phyloP scores from a whole-genome alignment of 2,329 filamentous ascomycete genomes.

The Scedosporium dehoogii region DNA sequence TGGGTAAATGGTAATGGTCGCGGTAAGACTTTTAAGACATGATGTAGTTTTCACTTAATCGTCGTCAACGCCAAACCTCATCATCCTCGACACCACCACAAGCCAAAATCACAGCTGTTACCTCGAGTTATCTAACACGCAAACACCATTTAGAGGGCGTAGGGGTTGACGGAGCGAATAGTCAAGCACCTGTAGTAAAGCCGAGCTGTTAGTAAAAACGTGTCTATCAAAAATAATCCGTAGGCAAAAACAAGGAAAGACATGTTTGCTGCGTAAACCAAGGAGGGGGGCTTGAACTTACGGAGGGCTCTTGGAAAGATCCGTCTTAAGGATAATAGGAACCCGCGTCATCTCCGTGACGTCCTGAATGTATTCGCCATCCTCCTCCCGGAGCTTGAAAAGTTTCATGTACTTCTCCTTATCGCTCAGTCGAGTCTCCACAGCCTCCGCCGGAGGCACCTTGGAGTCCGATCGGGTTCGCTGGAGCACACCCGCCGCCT shows the following conservation, averaged over 20 bases:
- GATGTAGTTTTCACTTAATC: not conserved
- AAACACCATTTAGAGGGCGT: conserved; percentile 41
- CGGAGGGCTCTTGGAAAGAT: conserved; percentile 97
- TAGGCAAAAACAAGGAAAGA: not conserved
- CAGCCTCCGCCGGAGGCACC: conserved; percentile 63
- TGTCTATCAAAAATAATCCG: not conserved
- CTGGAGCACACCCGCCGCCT: conserved; percentile 43
- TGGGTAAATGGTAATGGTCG: not conserved
- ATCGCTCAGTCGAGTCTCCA: conserved; percentile 73
- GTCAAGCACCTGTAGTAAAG: conserved; percentile 57
- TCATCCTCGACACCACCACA: not conserved
- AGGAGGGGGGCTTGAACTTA: conserved; percentile 47
- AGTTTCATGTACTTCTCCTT: conserved; percentile 94
- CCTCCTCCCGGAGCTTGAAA: conserved; percentile 83
- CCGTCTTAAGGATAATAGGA: conserved; percentile 96
- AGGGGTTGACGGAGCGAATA: conserved; percentile 75
- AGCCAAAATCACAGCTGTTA: not conserved
- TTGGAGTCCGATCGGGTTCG: conserved; percentile 93
- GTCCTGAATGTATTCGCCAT: conserved; percentile 95
- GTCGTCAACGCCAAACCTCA: not conserved
- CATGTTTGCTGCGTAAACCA: not conserved
- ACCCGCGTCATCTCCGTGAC: conserved; percentile 96
- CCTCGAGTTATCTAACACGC: not conserved
- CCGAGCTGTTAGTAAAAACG: conserved; percentile 24
- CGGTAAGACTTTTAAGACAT: not conserved